Evolutionary conservation across 2,329 filamentous ascomycete species (phyloP).

Genomic region (Celoporthe dispersa): DNA sequence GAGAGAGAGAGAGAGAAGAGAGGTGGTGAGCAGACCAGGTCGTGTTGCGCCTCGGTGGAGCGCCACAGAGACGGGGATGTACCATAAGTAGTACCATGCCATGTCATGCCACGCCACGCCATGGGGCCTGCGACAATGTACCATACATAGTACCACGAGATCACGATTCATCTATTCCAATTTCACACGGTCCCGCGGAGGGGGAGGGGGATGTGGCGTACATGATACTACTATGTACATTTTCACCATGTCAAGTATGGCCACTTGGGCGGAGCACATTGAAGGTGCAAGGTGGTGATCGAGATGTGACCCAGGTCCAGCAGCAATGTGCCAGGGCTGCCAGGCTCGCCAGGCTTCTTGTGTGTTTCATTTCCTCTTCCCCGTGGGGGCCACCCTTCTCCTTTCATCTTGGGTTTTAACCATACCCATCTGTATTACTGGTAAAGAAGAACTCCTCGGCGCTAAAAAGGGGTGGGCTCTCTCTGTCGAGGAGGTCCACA

Average conservation of each 20-base stretch:
- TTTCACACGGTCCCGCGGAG: not conserved
- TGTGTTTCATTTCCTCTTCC: slow-evolving; percentile 3
- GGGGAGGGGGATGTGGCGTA: not conserved
- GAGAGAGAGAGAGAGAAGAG: not conserved
- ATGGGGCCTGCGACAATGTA: no score
- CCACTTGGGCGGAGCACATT: not conserved
- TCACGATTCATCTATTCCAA: not conserved
- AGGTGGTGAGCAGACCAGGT: not conserved
- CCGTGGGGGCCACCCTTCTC: slow-evolving; percentile 2
- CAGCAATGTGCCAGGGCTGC: not conserved
- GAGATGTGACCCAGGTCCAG: not conserved
- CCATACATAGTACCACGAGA: no score
- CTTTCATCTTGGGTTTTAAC: slow-evolving; percentile 3
- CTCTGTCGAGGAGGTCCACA: not conserved
- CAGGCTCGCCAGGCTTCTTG: not conserved
- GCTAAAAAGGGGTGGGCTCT: not conserved
- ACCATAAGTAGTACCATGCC: no score
- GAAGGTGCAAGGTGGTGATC: not conserved
- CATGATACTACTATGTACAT: not conserved
- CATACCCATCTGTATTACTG: not conserved
- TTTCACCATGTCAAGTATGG: not conserved
- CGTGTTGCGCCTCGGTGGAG: not conserved
- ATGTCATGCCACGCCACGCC: no score
- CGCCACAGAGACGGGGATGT: not conserved
- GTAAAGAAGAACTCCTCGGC: not conserved